Conservation (phyloP, 1,284 basidiomycete species). For the Flammula alnicola region DNA sequence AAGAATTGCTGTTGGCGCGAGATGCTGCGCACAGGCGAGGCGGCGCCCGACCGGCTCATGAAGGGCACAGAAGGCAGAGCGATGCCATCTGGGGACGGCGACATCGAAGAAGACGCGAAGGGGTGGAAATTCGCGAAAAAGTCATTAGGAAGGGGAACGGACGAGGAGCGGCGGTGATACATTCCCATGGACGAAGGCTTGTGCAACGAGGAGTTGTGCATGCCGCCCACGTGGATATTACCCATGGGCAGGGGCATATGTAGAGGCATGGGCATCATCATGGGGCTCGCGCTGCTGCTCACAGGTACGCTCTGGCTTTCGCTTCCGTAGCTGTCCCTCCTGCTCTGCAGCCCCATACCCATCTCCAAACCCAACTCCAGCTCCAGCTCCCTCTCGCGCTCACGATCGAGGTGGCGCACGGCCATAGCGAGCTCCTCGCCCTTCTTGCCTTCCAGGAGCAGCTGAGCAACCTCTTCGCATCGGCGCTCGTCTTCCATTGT, state of each 20-base stretch:
- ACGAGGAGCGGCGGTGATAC: conserved; percentile 61
- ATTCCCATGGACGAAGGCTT: conserved; percentile 3
- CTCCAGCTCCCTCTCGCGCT: conserved; percentile 20
- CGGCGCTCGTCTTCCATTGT: conserved; percentile 54
- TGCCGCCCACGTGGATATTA: neutral
- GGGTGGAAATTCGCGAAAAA: conserved; percentile 25
- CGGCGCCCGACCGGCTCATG: conserved; percentile 36
- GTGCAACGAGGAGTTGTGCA: neutral
- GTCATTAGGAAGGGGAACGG: conserved; percentile 63
- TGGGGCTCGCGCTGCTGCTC: conserved; percentile 4
- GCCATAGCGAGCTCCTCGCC: conserved; percentile 68
- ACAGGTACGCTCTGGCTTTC: conserved; percentile 1
- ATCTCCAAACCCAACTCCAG: neutral
- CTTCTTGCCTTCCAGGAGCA: conserved; percentile 64
- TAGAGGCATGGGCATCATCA: conserved; percentile 19
- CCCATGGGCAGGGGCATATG: conserved; percentile 1
- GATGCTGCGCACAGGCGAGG: conserved; percentile 49
- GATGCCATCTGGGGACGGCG: conserved; percentile 38
- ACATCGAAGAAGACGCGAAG: no score
- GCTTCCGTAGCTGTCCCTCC: conserved; percentile 4
- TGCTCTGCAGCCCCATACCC: neutral
- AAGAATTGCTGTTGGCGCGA: conserved; percentile 25
- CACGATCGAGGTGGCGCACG: conserved; percentile 57
- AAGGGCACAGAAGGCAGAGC: conserved; percentile 47
- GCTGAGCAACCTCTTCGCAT: conserved; percentile 61